Percentiles rank a stretch among this genome's conserved stretches.
Evolutionary conservation across 192 early-diverging fungal species (phyloP).

Genomic region (Linnemannia zychae): DNA sequence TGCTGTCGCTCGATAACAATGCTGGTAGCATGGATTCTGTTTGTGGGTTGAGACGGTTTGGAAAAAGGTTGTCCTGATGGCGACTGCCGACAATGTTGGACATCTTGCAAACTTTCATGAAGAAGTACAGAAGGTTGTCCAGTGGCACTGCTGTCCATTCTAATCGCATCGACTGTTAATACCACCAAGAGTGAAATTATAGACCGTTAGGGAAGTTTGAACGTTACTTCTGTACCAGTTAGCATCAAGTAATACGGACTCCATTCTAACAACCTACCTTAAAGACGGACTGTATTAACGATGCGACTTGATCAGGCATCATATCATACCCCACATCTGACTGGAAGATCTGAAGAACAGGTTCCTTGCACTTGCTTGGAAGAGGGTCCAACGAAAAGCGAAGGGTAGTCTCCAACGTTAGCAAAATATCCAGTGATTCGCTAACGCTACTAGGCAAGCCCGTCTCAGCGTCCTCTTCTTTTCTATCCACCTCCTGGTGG

Average conservation of each 20-base stretch:
- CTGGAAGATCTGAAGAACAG: conserved; percentile 1
- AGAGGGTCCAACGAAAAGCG: conserved; percentile 33
- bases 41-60: conserved; percentile 5
- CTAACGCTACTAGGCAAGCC: background rate
- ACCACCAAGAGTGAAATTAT: background rate
- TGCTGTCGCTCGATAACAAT: background rate
- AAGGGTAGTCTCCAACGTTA: conserved; percentile 17
- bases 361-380: background rate
- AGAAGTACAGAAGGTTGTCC: conserved; percentile 31
- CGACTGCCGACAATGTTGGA: conserved; percentile 1
- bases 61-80: background rate
- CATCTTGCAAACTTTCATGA: conserved; percentile 26
- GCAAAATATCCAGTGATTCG: background rate
- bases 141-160: conserved; percentile 15
- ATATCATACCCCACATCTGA: conserved; percentile 26
- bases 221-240: no score
- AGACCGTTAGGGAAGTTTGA: background rate
- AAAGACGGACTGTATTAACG: conserved; percentile 21
- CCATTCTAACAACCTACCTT: conserved; percentile 20
- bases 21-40: background rate
- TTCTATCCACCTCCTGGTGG: background rate
- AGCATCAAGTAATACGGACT: background rate
- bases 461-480: no score
- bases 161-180: background rate
- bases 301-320: conserved; percentile 30